These are phyloP conservation scores for Pythium scleroteichum DNA, from an alignment of 352 stramenopile species.

Conservation along the genomic window DNA sequence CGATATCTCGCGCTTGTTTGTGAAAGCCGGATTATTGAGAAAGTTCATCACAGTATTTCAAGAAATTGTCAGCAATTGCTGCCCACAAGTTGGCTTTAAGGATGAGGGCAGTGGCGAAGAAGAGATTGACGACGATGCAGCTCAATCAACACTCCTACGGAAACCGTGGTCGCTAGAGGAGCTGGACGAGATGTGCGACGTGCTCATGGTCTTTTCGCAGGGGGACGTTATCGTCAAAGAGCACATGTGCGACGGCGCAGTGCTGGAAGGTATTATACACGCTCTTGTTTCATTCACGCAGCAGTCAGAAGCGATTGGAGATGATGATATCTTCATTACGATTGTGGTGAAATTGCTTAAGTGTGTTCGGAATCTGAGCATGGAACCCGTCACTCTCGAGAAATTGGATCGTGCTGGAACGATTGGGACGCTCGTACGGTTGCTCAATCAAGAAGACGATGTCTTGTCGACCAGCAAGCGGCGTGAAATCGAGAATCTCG, in stretches of 20 bases:
- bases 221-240: conserved; percentile 92
- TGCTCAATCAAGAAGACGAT: conserved; percentile 49
- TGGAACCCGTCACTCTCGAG: conserved; percentile 90
- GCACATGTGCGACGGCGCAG: conserved; percentile 85
- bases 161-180: conserved; percentile 62
- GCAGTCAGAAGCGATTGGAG: conserved; percentile 5
- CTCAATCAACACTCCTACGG: conserved; percentile 21
- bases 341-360: conserved; percentile 84
- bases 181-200: conserved; percentile 82
- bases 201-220: conserved; percentile 91
- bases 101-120: neutral
- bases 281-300: conserved; percentile 40
- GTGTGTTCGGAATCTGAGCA: conserved; percentile 88
- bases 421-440: conserved; percentile 80
- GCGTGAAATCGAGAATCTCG: conserved; percentile 90
- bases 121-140: conserved; percentile 12
- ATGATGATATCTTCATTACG: conserved; percentile 10
- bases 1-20: conserved; percentile 94
- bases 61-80: conserved; percentile 55
- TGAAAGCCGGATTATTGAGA: conserved; percentile 88
- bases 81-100: conserved; percentile 8
- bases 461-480: conserved; percentile 35
- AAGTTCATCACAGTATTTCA: conserved; percentile 90
- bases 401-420: conserved; percentile 87
- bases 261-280: conserved; percentile 68